Evolutionary conservation across 2,329 filamentous ascomycete species (phyloP), one percentile per base, ranked within the genome.

Genomic region (Scedosporium minutisporum): DNA sequence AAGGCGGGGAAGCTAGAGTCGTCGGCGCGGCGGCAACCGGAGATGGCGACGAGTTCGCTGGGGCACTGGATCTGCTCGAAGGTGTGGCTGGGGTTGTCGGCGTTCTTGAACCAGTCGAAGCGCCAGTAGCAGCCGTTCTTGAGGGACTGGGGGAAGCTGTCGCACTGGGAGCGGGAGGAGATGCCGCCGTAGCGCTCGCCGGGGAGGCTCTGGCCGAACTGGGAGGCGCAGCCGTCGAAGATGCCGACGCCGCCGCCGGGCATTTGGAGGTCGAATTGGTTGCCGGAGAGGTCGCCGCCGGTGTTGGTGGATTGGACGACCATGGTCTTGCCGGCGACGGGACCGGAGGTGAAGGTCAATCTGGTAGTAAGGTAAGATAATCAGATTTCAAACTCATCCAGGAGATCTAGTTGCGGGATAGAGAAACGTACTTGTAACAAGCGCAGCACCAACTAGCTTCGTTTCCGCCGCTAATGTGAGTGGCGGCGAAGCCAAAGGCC

Each of bases 401-500:
- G 29, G 6, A 33, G 9, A 33, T 33, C 33, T 38, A 14, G 33
- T 3, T 38, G 33, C 12, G 33, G 9, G 12, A 38, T 3, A 38
- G 33, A 38, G 33, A 14, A 9, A 60, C 58, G 16, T 44, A 60
- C 74, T 82, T 77, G 69, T 87, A 88, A 72, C 85, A 88, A 60
- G 80, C 81, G 70, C 87, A 89, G 75, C 87, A 89, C 82, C 84
- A 87, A 16, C 73, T 77, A 1, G 76, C 74, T 71, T 88, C 86
- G 2, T 75, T 80, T 48, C 79, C 77, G 25, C 82, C 82, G 2
- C 71, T 69, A 65, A 88, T 77, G 60, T 76, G 78, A 4, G 83
- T 84, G 16, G 86, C 85, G 1, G 86, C 84, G 68, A 85, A 89
- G n/a, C 86, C 86, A 68, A 87, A 88, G 18, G 84, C 78, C 10